Base-by-base conservation (phyloP, 139 green algal genomes). In the Chlorokybus atmophyticus region DNA sequence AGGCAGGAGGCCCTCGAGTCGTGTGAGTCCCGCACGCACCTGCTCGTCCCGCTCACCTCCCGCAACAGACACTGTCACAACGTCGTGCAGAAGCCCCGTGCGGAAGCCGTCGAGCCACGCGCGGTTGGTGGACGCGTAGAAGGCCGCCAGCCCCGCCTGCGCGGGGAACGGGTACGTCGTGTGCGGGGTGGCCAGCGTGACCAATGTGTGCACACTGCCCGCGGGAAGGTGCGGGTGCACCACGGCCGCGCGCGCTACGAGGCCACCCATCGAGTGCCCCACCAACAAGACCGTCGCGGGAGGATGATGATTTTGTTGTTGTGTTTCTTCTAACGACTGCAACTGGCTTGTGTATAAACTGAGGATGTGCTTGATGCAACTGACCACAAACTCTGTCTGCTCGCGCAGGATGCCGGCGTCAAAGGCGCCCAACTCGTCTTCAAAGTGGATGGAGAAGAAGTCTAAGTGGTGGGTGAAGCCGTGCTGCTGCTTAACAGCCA, bases 211-310 rank as follows among this genome's bases (percentile, higher is more conserved):
- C 32, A 68, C 54, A 10, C 7, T 59, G 21, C 54, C 35, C 31
- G 10, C 10, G 21, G 24, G 52, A 10, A 68, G 4, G 29, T 8
- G 21, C 21, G 55, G 55, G 31, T 65, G 25, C 3, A 60, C 19
- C 21, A 17, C 55, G 3, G 60, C 60, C 25, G 60, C 60, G 4
- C 60, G 55, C 17, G 79, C 81, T 3, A 85, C 73, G 29, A 85
- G 48, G 7, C 81, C 81, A 8, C 81, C 81, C 79, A 87, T 86
- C 19, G 79, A 86, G 67, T 87, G 81, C 1, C 71, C 81, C 19
- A 83, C 60, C 29, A 87, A 51, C 4, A 86, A 29, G 6, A 85
- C 38, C 5, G 56, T 27, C 35, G 30, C 8, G 26, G 38, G 6
- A 3, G 29, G 55, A 4, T 28, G 27, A 27, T 19, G 55, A 17